Percentiles rank a stretch among this genome's conserved stretches.
Evolutionary conservation across 2,329 filamentous ascomycete genomes (phyloP).

Genomic region (Aspergillus fumigatus): DNA sequence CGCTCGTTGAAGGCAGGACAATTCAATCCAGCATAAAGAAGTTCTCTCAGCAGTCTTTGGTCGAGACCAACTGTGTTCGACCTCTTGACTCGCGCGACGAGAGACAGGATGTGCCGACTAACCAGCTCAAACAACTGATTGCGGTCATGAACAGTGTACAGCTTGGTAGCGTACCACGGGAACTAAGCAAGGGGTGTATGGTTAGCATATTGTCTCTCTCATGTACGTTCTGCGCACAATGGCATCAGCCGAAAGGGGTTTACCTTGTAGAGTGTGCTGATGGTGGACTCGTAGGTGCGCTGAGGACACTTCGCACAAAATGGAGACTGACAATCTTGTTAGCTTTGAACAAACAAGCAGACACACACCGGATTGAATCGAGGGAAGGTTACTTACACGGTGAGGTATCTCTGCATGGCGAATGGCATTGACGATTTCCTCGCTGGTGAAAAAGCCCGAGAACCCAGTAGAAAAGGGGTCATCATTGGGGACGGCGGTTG

Average conservation of each 20-base stretch:
- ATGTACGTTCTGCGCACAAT: neutral
- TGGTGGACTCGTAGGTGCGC: slow-evolving; percentile 50
- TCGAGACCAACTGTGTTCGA: slow-evolving; percentile 36
- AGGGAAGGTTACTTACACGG: slow-evolving; percentile 38
- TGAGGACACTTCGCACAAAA: slow-evolving; percentile 48
- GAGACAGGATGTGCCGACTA: slow-evolving; percentile 60
- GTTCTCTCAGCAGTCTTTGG: slow-evolving; percentile 33
- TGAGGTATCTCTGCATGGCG: slow-evolving; percentile 47
- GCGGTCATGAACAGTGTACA: slow-evolving; percentile 46
- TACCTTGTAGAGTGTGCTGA: slow-evolving; percentile 50
- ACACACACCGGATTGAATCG: neutral
- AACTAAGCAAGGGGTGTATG: slow-evolving; percentile 33
- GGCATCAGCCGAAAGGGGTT: neutral
- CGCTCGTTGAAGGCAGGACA: slow-evolving; percentile 43
- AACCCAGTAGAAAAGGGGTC: slow-evolving; percentile 48
- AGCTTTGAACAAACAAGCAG: neutral
- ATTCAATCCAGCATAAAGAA: slow-evolving; percentile 37
- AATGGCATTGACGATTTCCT: slow-evolving; percentile 45
- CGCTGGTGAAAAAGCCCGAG: slow-evolving; percentile 47
- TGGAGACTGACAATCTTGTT: slow-evolving; percentile 29
- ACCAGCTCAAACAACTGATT: slow-evolving; percentile 41
- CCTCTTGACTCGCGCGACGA: slow-evolving; percentile 59
- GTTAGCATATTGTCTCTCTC: neutral
- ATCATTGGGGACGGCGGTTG: slow-evolving; percentile 28
- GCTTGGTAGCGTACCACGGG: slow-evolving; percentile 45